Evolutionary conservation across 2,329 filamentous ascomycete genomes (phyloP).

Genomic region (Ascochyta clinopodiicola): DNA sequence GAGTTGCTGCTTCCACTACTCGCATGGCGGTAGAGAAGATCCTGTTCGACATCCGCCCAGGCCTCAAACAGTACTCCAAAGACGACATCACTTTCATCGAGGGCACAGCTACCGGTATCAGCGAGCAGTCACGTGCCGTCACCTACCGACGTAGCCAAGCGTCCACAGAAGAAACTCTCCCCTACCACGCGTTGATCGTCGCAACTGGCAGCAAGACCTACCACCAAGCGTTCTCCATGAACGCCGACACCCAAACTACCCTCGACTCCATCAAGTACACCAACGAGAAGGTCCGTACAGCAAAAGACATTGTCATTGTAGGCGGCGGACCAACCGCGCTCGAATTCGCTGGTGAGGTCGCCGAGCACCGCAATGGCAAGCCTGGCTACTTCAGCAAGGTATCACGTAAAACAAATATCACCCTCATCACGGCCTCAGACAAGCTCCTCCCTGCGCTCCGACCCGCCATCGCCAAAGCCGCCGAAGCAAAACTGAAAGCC

Average conservation of each 20-base stretch:
- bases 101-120: conserved; percentile 56
- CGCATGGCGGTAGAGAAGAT: conserved; percentile 57
- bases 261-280: conserved; percentile 43
- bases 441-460: conserved; percentile 53
- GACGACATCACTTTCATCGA: conserved; percentile 59
- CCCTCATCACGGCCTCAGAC: conserved; percentile 51
- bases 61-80: conserved; percentile 58
- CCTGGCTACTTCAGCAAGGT: conserved; percentile 48
- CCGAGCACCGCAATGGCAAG: conserved; percentile 49
- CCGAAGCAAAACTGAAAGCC: conserved; percentile 55
- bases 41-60: conserved; percentile 56
- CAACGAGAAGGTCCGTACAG: conserved; percentile 45
- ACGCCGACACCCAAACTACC: conserved; percentile 37
- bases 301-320: conserved; percentile 55
- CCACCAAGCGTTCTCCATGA: conserved; percentile 53
- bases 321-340: conserved; percentile 59
- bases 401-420: conserved; percentile 50
- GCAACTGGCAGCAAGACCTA: conserved; percentile 61
- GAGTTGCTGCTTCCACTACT: conserved; percentile 58
- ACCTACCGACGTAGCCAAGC: conserved; percentile 45
- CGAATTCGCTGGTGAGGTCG: conserved; percentile 58
- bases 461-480: conserved; percentile 48
- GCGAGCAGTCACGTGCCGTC: conserved; percentile 53
- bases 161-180: conserved; percentile 42
- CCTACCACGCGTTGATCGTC: conserved; percentile 63